Base-by-base conservation (phyloP, 495 filamentous ascomycete genomes). In the Eremomyces bilateralis region DNA sequence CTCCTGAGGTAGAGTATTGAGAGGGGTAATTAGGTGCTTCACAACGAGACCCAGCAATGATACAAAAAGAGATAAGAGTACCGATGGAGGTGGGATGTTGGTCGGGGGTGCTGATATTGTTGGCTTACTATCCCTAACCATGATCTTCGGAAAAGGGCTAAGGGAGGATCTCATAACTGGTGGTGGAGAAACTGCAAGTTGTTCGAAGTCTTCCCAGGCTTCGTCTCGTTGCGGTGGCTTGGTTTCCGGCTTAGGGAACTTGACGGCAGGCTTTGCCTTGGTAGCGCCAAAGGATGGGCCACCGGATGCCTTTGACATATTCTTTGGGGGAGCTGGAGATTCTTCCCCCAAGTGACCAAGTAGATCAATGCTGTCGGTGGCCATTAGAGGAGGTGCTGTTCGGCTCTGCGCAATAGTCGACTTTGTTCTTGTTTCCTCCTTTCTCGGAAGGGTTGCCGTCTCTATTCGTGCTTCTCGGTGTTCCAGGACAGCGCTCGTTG, bases 51-150 rank as follows among this genome's bases (percentile, higher is more conserved):
- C 60, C 40, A 77, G 64, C 11, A 80, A 52, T 10, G 61, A 52
- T 18, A 77, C 67, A 47, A 93, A 79, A 6, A 81, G 50, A 22
- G 79, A 63, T 17, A 97, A 62, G 3, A 95, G 58, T 31, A 88
- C 59, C 12, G 77, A 76, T 4, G 90, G 90, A 1, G 88, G 82
- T 15, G 88, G 85, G 3, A 93, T 69, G 51, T 91, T 92, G 5
- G 74, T 80, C 35, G 83, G 83, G 4, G 81, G 79, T 21, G 63
- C 16, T 8, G 47, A 32, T 58, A 42, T 13, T 42, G 31, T 18
- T 42, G 21, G 21, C 43, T n/a, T n/a, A n/a, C n/a, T n/a, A n/a
- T n/a, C n/a, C n/a, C n/a, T n/a, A n/a, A n/a, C n/a, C n/a, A n/a
- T n/a, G 37, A 12, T 30, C 24, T 33, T 40, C 29, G 13, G 37